A percentile compares a stretch with the other conserved stretches of the same genome.
Conservation (phyloP, 2,329 filamentous ascomycete species). For the Exophiala bonariae region DNA sequence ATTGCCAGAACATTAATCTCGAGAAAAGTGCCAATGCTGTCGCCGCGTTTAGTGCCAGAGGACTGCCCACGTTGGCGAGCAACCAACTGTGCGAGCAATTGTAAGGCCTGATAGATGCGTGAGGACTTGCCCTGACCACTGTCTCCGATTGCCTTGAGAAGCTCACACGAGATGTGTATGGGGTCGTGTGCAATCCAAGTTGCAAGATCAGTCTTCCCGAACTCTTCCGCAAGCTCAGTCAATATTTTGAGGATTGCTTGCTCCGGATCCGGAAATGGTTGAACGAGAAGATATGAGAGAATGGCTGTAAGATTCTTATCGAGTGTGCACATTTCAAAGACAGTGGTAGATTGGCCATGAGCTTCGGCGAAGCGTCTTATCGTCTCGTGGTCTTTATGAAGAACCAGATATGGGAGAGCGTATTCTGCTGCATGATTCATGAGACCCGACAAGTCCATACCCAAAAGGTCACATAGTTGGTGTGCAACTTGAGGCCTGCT, state of each 20-base stretch:
- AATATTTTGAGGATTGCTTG: slow-evolving; percentile 68
- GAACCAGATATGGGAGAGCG: slow-evolving; percentile 81
- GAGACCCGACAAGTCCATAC: slow-evolving; percentile 70
- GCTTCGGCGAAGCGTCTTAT: slow-evolving; percentile 79
- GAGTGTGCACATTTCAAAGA: slow-evolving; percentile 63
- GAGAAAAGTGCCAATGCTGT: slow-evolving; percentile 71
- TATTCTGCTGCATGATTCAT: slow-evolving; percentile 74
- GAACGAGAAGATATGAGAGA: slow-evolving; percentile 58
- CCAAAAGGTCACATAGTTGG: slow-evolving; percentile 74
- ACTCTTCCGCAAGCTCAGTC: slow-evolving; percentile 66
- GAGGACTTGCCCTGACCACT: slow-evolving; percentile 54
- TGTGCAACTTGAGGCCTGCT: slow-evolving; percentile 79
- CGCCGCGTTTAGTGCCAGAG: slow-evolving; percentile 49
- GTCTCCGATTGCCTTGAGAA: slow-evolving; percentile 78
- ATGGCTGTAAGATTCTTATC: slow-evolving; percentile 58
- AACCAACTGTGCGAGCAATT: slow-evolving; percentile 51
- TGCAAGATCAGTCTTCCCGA: slow-evolving; percentile 65
- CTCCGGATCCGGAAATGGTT: slow-evolving; percentile 65
- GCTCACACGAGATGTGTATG: slow-evolving; percentile 72
- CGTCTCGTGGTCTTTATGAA: slow-evolving; percentile 74
- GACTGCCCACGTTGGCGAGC: slow-evolving; percentile 48
- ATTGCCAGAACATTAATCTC: slow-evolving; percentile 83
- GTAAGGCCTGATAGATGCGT: slow-evolving; percentile 59
- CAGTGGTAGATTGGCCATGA: slow-evolving; percentile 49
- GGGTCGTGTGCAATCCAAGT: slow-evolving; percentile 74